Base-by-base conservation (phyloP, 129 eudicot genomes). In the Ambrosia trifida region DNA sequence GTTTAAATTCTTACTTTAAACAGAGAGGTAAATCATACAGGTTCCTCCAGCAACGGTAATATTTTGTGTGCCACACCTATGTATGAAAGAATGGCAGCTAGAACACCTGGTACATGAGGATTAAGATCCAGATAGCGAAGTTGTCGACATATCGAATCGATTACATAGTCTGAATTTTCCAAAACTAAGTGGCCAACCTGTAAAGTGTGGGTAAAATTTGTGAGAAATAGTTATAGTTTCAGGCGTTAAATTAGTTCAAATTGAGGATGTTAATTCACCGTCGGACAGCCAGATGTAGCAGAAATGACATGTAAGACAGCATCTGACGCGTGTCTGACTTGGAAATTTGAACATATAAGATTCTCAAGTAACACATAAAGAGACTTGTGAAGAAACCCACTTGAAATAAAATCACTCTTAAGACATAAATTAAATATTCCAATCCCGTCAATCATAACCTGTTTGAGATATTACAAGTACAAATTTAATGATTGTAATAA, bases 141-240 rank as follows among this genome's bases (percentile, higher is more conserved):
- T 82, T 94, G 96, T 51, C 86, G 84, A 45, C 93, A 94, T 67
- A 94, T 64, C 10, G 95, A 85, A 78, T 94, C 98, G 32, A 94
- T 89, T 19, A 94, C 83, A 58, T 94, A 94, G 79, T 94, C 98
- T 35, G 98, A 82, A 86, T 94, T 94, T 76, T 80, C 88, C 68
- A 94, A 68, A 66, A 94, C 96, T 66, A 94, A 82, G 87, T 89
- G 92, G 46, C 98, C 98, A 43, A 94, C 98, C 98, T 94, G 96
- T 47, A 82, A 78, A 41, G 49, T 24, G 50, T 40, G 68, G 41
- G 73, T 57, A 5, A 69, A 13, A 30, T 14, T 33, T 30, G 44
- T 56, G 63, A 70, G 65, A 35, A 30, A 30, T 4, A 75, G 36
- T 65, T 20, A 53, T 41, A 65, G 35, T 24, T 38, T 52, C n/a